phyloP scores from a whole-genome alignment of 345 rosid species.

The Clarkia xantiana region DNA sequence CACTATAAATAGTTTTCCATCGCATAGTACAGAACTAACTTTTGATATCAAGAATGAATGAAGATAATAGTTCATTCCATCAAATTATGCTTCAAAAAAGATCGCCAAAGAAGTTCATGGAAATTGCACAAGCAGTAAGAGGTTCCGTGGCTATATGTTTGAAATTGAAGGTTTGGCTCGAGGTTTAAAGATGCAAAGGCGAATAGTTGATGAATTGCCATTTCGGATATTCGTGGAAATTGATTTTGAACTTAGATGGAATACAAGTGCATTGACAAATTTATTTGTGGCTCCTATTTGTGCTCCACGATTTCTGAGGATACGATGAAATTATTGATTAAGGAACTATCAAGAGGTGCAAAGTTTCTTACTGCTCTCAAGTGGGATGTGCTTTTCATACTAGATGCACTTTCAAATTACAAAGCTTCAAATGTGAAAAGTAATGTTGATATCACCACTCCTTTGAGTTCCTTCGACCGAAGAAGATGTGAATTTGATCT shows the following conservation, averaged over 20 bases:
- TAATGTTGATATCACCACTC: not conserved
- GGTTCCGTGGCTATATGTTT: slow-evolving; percentile 16
- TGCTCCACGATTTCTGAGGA: slow-evolving; percentile 43
- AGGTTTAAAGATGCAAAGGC: slow-evolving; percentile 45
- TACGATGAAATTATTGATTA: slow-evolving; percentile 43
- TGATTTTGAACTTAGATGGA: not conserved
- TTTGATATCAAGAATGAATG: too few relatives aligned
- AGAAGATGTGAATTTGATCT: slow-evolving; percentile 64
- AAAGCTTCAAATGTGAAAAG: too few relatives aligned
- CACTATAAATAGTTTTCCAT: too few relatives aligned
- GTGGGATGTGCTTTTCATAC: too few relatives aligned
- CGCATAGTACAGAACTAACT: too few relatives aligned
- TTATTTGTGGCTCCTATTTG: slow-evolving; percentile 63
- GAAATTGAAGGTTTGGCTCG: slow-evolving; percentile 23
- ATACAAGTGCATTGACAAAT: slow-evolving; percentile 3
- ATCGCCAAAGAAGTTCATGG: slow-evolving; percentile 16
- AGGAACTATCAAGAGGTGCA: slow-evolving; percentile 62
- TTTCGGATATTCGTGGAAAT: not conserved
- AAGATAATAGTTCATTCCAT: too few relatives aligned
- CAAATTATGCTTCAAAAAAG: slow-evolving; percentile 11
- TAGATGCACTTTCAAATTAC: too few relatives aligned
- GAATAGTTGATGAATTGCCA: slow-evolving; percentile 15
- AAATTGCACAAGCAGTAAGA: slow-evolving; percentile 13
- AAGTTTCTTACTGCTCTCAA: too few relatives aligned
- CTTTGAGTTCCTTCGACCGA: slow-evolving; percentile 30